Evolutionary conservation across 768 basidiomycete genomes (phyloP).

Genomic region (Tephrocybe sp.): DNA sequence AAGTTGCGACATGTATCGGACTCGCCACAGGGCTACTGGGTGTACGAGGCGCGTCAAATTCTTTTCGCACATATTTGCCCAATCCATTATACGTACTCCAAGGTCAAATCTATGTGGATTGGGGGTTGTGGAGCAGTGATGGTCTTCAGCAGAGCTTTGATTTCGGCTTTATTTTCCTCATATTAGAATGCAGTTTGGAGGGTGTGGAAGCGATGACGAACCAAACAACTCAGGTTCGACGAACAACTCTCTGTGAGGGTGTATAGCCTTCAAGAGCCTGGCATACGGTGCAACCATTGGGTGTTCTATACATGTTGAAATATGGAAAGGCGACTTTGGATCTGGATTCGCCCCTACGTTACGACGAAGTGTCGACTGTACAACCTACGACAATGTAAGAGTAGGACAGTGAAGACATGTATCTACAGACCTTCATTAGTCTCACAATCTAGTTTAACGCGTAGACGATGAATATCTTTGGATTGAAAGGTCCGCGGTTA

Average conservation of each 20-base stretch:
- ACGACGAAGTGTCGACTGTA: conserved; percentile 34
- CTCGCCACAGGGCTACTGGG: background rate
- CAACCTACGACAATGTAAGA: conserved; percentile 28
- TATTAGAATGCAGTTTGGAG: background rate
- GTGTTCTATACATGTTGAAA: conserved; percentile 25
- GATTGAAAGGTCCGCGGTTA: background rate
- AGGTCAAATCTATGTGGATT: conserved; percentile 5
- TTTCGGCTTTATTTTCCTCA: conserved; percentile 5
- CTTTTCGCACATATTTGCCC: background rate
- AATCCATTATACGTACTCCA: conserved; percentile 7
- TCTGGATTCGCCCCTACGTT: conserved; percentile 24
- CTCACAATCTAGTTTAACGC: conserved; percentile 42
- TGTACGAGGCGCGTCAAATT: conserved; percentile 5
- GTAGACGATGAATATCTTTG: conserved; percentile 4
- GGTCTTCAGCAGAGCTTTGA: conserved; percentile 13
- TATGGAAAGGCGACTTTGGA: conserved; percentile 26
- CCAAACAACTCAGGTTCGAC: conserved; percentile 34
- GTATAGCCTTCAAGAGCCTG: conserved; percentile 30
- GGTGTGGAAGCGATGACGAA: conserved; percentile 12
- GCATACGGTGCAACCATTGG: conserved; percentile 36
- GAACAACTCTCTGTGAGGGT: conserved; percentile 30
- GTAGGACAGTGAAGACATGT: background rate
- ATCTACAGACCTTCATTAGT: conserved; percentile 41
- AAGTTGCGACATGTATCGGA: background rate
- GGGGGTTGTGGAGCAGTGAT: background rate